Percentiles rank a stretch among this genome's conserved stretches.
Conservation (phyloP, 2,329 filamentous ascomycete genomes). For the Blumeriella jaapii region DNA sequence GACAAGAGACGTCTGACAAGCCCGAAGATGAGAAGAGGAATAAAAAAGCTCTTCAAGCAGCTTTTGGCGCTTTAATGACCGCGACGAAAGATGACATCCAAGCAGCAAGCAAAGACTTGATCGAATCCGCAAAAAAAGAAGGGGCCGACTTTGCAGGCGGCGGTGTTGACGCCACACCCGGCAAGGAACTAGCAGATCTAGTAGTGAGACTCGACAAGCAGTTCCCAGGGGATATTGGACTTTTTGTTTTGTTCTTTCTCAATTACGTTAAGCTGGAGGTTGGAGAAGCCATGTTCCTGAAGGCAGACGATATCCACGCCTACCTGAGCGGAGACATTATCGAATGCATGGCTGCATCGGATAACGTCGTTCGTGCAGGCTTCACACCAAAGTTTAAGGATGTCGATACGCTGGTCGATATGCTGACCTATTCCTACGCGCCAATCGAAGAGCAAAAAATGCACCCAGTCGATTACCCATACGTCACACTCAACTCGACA, state of each 20-base stretch:
- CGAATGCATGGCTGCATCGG: slow-evolving; percentile 98
- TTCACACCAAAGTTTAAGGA: slow-evolving; percentile 99
- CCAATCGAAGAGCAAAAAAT: slow-evolving; percentile 95
- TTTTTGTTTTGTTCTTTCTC: slow-evolving; percentile 94
- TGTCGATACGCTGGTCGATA: slow-evolving; percentile 73
- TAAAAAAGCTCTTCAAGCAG: slow-evolving; percentile 64
- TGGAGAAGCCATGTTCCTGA: slow-evolving; percentile 91
- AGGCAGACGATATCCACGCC: slow-evolving; percentile 94
- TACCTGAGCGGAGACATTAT: slow-evolving; percentile 92
- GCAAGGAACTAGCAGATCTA: slow-evolving; percentile 63
- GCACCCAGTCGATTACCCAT: slow-evolving; percentile 73
- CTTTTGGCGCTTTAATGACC: slow-evolving; percentile 74
- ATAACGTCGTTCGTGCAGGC: slow-evolving; percentile 94
- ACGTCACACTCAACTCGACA: slow-evolving; percentile 66
- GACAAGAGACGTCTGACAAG: slow-evolving; percentile 35
- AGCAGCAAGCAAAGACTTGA: slow-evolving; percentile 53
- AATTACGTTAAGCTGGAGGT: slow-evolving; percentile 84
- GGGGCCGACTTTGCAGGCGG: slow-evolving; percentile 63
- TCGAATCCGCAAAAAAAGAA: slow-evolving; percentile 57
- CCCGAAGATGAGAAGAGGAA: slow-evolving; percentile 42
- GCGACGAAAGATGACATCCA: slow-evolving; percentile 55
- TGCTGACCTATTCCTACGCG: slow-evolving; percentile 92
- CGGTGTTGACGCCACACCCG: slow-evolving; percentile 55
- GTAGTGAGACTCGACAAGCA: slow-evolving; percentile 67
- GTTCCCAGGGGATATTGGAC: slow-evolving; percentile 81